Percentiles rank a stretch among this genome's conserved stretches.
phyloP scores from a whole-genome alignment of 2,329 filamentous ascomycete genomes.

The Anthostomella pinea region DNA sequence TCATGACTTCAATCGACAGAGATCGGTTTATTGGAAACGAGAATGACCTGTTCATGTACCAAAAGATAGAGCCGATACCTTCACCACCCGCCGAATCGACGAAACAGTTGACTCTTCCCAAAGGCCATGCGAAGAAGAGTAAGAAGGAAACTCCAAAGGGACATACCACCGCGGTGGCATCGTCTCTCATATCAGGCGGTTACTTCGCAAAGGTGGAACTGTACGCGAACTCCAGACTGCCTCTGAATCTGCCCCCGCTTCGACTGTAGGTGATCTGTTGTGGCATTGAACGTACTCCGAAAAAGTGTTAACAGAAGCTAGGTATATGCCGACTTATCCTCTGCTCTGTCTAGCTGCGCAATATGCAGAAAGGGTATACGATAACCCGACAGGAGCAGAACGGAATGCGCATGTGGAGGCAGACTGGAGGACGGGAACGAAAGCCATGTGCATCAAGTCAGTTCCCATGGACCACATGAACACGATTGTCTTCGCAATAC shows the following conservation, averaged over 20 bases:
- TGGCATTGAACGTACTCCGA: not conserved
- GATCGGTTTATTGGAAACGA: conserved; percentile 55
- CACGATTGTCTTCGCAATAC: conserved; percentile 79
- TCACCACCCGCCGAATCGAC: conserved; percentile 11
- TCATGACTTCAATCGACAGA: conserved; percentile 70
- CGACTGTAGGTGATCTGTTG: conserved; percentile 56
- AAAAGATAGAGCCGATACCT: conserved; percentile 16
- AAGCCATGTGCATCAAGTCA: conserved; percentile 82
- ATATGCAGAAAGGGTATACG: conserved; percentile 74
- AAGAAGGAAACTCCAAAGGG: conserved; percentile 35
- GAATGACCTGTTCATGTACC: conserved; percentile 49
- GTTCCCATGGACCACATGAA: conserved; percentile 74
- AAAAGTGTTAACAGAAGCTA: conserved; percentile 32
- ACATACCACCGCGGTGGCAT: conserved; percentile 33
- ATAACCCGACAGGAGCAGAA: conserved; percentile 59
- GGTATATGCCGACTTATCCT: conserved; percentile 72
- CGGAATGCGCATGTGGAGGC: conserved; percentile 67
- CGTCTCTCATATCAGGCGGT: conserved; percentile 44
- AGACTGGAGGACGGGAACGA: conserved; percentile 71
- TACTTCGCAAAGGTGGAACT: conserved; percentile 75
- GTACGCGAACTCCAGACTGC: conserved; percentile 75
- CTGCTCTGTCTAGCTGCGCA: conserved; percentile 75
- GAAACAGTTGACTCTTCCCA: conserved; percentile 13
- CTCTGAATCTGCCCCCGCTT: conserved; percentile 63
- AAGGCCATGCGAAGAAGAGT: conserved; percentile 25